Evolutionary conservation across 2,329 filamentous ascomycete species (phyloP), one percentile per base, ranked within the genome.

Genomic region (Trichoderma hamatum): DNA sequence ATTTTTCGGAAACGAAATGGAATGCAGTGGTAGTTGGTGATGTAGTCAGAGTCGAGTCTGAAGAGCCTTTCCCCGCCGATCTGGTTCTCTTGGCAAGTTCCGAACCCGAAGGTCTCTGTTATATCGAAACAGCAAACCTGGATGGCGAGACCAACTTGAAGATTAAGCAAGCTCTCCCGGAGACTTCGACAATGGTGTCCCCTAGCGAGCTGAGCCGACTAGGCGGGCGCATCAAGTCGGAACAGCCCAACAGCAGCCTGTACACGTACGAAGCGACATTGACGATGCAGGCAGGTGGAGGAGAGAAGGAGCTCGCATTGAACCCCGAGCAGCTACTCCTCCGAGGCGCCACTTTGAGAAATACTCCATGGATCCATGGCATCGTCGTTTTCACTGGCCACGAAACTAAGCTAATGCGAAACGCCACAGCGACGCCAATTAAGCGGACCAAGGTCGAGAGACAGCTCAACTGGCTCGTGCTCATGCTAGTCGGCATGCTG

Each of bases 141-240:
- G 96, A 99, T 75, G 96, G 96, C 74, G 96, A 99, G 81, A 99
- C 96, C 24, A 99, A 99, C 78, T 83, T 99, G 74, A 99, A 99
- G 82, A 97, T 99, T 82, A 99, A 99, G 82, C 96, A 99, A 82
- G 95, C 90, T 2, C 90, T 97, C 66, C 95, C 96, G 0, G 96
- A 99, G 82, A 99, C 96, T 0, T 90, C 92, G 16, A 86, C 91
- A 70, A 85, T 97, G 77, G 94, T 99, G 70, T 97, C 93, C 76
- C 89, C 94, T 21, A 89, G 87, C 72, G 95, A 98, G 75, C 84
- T 99, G 71, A 93, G 93, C 76, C 87, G 95, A 71, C 82, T 99
- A 3, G 92, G 92, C 58, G 96, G 96, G 34, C 91, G 92, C 71
- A 84, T 99, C 74, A 91, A 93, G 75, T 98, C 95, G 1, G 96